phyloP scores from a whole-genome alignment of 176 grass and related monocot species.

The Neostapfia colusana region DNA sequence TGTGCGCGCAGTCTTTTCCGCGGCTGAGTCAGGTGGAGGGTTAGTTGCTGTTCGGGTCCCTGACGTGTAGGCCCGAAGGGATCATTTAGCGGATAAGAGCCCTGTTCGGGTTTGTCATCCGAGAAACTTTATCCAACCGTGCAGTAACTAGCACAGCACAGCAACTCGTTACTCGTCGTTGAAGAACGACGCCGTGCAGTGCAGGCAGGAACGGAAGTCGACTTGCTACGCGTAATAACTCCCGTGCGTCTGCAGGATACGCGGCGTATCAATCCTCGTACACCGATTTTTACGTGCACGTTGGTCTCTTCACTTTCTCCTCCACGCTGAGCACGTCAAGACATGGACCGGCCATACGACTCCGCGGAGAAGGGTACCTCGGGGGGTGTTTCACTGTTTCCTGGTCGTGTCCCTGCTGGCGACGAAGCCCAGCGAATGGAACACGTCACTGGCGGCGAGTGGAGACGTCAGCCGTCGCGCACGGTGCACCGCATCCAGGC shows the following conservation, averaged over 20 bases:
- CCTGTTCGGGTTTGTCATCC: neutral
- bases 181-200: neutral
- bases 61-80: slow-evolving; percentile 20
- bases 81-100: slow-evolving; percentile 5
- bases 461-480: neutral
- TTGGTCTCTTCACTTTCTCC: neutral
- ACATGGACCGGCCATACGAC: neutral
- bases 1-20: slow-evolving; percentile 45
- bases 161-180: neutral
- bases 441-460: neutral
- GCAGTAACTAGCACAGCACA: neutral
- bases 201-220: neutral
- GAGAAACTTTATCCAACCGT: neutral
- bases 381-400: too few species aligned
- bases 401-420: too few species aligned
- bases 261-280: neutral
- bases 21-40: neutral
- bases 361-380: too few species aligned
- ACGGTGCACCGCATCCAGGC: too few species aligned
- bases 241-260: neutral
- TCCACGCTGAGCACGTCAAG: neutral
- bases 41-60: neutral
- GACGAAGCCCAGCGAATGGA: too few species aligned
- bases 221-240: neutral
- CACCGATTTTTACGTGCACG: neutral